Evolutionary conservation across 257 asterid genomes (phyloP).

Genomic region (Nemophila menziesii): DNA sequence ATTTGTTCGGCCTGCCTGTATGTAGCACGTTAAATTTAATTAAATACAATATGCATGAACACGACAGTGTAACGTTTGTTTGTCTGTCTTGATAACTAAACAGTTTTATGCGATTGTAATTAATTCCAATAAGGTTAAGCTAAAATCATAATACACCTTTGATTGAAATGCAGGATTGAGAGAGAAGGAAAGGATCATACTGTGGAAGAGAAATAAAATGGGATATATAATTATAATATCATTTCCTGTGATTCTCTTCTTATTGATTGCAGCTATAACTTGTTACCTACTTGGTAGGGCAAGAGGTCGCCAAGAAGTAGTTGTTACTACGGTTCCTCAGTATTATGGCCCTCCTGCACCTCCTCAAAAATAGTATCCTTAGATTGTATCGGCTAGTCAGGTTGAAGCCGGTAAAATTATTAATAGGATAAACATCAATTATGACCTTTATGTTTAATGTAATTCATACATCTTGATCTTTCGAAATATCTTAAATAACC

Average conservation of each 20-base stretch:
- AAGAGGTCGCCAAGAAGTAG: constrained; percentile 21
- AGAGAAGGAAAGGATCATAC: background rate
- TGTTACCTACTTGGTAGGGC: constrained; percentile 49
- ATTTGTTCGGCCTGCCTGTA: too few relatives aligned
- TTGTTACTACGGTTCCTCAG: constrained; percentile 22
- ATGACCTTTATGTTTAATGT: too few relatives aligned
- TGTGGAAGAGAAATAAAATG: constrained; percentile 17
- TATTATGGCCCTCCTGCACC: constrained; percentile 40
- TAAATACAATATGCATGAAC: too few relatives aligned
- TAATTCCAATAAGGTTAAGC: background rate
- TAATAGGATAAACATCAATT: too few relatives aligned
- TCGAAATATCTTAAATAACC: too few relatives aligned
- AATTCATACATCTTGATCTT: too few relatives aligned
- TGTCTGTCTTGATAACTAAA: too few relatives aligned
- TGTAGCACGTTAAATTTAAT: too few relatives aligned
- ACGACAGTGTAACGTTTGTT: too few relatives aligned
- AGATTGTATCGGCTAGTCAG: too few relatives aligned
- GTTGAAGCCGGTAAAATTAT: too few relatives aligned
- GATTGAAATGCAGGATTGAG: background rate
- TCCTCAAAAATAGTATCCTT: constrained; percentile 8
- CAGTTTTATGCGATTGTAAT: too few relatives aligned
- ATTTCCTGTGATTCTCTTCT: constrained; percentile 39
- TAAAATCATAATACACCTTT: background rate
- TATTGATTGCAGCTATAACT: constrained; percentile 36
- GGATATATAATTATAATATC: constrained; percentile 44